Evolutionary conservation across 345 rosid genomes (phyloP), one percentile per base, ranked within the genome.

Genomic region (Rhizophora mangle): DNA sequence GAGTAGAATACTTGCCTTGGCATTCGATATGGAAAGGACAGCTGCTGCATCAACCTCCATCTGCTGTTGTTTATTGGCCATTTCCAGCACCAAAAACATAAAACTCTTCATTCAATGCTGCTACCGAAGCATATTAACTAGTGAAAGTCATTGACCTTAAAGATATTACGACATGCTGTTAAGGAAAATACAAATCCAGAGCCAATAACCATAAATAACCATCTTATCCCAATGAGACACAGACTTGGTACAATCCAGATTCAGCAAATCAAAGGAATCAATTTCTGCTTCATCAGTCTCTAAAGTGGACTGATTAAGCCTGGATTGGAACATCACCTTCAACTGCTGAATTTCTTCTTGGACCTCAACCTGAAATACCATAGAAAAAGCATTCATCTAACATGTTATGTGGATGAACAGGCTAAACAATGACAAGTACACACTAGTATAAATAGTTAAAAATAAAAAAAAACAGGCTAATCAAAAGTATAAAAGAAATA

Each of bases 201-300:
- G 66, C 24, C 0, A 68, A 47, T 51, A 63, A 71, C 68, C 75
- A 71, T 46, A 72, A 61, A 62, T 76, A 54, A 37, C 75, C 76
- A 62, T 71, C 80, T 49, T 62, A 72, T 27, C 80, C 80, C 52
- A 76, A 71, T 16, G 27, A 76, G 39, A 68, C 56, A 62, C 68
- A 27, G 72, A 58, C 60, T 71, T 66, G 6, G 47, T 24, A 32
- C 60, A 65, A 67, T 71, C 79, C 55, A 76, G n/a, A 61, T 67
- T 79, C 68, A 73, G 65, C 74, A 78, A 81, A 62, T 81, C 84
- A 61, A 68, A 72, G 46, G 80, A 66, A n/a, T 72, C 68, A 22
- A 43, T 71, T 52, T 31, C 74, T 72, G 65, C 72, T 64, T 67
- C 77, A 37, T 62, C 68, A 77, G 43, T 51, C 26, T 21, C 20